Evolutionary conservation across 495 filamentous ascomycete genomes (phyloP), one percentile per base, ranked within the genome.

Genomic region (Baudoinia panamericana): DNA sequence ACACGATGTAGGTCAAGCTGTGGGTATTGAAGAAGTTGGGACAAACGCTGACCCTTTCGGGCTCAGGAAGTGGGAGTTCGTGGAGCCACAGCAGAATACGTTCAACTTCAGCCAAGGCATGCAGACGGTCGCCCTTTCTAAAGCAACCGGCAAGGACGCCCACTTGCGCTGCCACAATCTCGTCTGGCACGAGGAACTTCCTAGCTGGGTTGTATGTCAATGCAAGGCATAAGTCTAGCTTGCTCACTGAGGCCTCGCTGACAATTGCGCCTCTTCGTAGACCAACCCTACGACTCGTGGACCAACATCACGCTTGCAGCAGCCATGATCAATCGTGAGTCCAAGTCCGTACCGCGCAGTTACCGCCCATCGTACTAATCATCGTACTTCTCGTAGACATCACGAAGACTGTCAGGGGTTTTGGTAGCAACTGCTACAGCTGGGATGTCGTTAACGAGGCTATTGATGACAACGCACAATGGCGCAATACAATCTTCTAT

Each of bases 51-150:
- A n/a, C n/a, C n/a, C n/a, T n/a, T n/a, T n/a, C n/a, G n/a, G n/a
- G n/a, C n/a, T n/a, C n/a, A n/a, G n/a, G 56, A 71, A 71, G 56
- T 65, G 56, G 49, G 54, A 59, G 48, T 63, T 55, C 50, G 63
- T 55, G 18, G 63, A 67, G 52, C 63, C 57, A 2, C 37, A 56
- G 26, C 58, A 56, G 19, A 52, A 56, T 23, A 47, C 46, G 38
- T 59, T 56, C 47, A 50, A 48, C 30, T 54, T 43, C 38, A 46
- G 30, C 15, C 35, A 42, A 17, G 56, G 46, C 19, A 27, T 56
- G 9, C 37, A 36, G 5, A 50, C 53, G 27, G 39, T 52, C 15
- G 35, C 35, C 20, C 45, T 46, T 1, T 46, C 46, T 12, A 50
- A 34, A 15, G 32, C 39, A 5, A 36, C 24, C 11, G 15, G 28